Evolutionary conservation across 805 yeast species (phyloP), one percentile per base, ranked within the genome.

Genomic region (Kregervanrija delftensis): DNA sequence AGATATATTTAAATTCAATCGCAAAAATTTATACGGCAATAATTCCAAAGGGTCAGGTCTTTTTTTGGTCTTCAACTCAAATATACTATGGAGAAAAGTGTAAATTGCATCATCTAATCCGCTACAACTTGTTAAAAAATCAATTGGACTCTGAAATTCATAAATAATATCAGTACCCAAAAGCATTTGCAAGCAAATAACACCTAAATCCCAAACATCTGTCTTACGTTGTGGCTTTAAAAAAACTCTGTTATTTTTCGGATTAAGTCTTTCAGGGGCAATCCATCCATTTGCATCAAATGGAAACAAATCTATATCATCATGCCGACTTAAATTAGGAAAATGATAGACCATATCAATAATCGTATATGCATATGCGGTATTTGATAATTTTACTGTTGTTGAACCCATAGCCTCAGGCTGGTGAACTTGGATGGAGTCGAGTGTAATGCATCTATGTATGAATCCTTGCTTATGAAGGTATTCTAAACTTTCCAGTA

Each of bases 201-300:
- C 86, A 8, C 97, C 99, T 35, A 89, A 65, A 57, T 86, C 86
- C 98, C 98, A 93, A 9, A 93, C 83, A 66, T 93, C 99, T 0
- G 96, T 81, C 60, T 88, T 86, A 33, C 89, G 69, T 46, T 83
- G 83, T 11, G 85, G 82, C 45, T 72, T 76, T 33, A 63, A 55
- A 41, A 59, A 65, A 12, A 56, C 59, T 1, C 51, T 39, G 1
- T 45, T 35, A 31, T 50, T 57, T 10, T 54, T 55, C 1, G 53
- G 37, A 40, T 55, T 54, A 33, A 55, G 60, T 47, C 81, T 51
- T 59, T 90, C 97, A 0, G 98, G 97, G 0, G 97, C 95, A 11
- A 62, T 66, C 96, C 97, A 90, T 0, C 60, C 43, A 67, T 69
- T 30, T 11, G 51, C 47, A 9, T 54, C 55, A 49, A 59, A 61